These are phyloP conservation scores for Gracilariopsis chorda DNA, from an alignment of 23 red algal species.

Conservation along the genomic window DNA sequence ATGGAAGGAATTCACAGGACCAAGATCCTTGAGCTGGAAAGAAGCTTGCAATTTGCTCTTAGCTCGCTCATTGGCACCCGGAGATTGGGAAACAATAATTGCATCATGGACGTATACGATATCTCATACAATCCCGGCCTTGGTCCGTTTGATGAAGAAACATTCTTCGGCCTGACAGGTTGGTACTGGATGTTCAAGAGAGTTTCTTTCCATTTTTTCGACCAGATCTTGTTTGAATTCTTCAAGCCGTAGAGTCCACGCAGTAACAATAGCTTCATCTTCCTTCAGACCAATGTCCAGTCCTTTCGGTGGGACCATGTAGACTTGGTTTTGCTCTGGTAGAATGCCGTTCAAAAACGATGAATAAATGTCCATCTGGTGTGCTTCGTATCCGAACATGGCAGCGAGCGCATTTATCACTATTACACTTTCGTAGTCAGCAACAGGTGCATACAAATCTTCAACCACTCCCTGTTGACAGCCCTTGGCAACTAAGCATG, in stretches of 20 bases:
- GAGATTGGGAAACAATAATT: background rate
- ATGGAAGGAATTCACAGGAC: background rate
- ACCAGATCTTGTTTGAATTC: background rate
- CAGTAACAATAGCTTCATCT: background rate
- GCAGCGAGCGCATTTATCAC: background rate
- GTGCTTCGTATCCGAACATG: background rate
- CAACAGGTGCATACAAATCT: background rate
- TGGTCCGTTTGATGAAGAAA: background rate
- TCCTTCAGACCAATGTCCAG: background rate
- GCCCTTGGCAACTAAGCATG: conserved; percentile 9
- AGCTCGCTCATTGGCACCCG: background rate
- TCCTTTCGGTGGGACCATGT: background rate
- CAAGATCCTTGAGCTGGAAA: conserved; percentile 4
- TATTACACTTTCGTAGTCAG: background rate
- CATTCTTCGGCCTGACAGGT: background rate
- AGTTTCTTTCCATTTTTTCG: background rate
- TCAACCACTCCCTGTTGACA: background rate
- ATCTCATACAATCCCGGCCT: background rate
- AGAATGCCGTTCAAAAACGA: background rate
- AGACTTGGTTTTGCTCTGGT: background rate
- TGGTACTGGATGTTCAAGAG: background rate
- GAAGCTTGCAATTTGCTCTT: background rate
- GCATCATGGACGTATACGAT: conserved; percentile 4
- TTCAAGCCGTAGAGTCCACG: background rate
- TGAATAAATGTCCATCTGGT: conserved; percentile 28